Base-by-base conservation (phyloP, 2,329 filamentous ascomycete species). In the Pezicula carpinea region DNA sequence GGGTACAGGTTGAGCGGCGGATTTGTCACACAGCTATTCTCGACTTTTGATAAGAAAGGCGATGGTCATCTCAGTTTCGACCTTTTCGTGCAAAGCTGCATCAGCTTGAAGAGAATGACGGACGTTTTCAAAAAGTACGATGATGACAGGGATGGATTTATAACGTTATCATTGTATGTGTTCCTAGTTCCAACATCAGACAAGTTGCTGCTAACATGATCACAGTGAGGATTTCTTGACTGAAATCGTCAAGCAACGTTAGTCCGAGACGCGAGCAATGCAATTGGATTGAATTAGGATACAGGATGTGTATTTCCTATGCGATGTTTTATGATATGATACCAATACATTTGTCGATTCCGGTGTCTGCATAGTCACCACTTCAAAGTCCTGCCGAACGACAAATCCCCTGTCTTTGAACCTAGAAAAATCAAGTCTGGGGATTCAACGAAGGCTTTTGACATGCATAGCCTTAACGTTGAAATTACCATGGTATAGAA, bases 61-160 rank as follows among this genome's bases (percentile, higher is more conserved):
- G 76, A 81, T 62, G 83, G 84, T 32, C 76, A 78, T 59, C 89
- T 90, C 79, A 88, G 85, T 69, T 99, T 99, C 63, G 93, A 99
- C 70, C 70, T 99, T 43, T 99, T 99, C 62, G 93, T 99, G 51
- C 93, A 99, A 75, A 89, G 89, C 44, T 97, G 93, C 68, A 97
- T 99, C 64, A 90, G 83, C 59, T 75, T 99, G 61, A 96, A 97
- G 79, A 80, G 93, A 59, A 97, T 99, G 92, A 99, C 93, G 50
- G 93, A 99, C 67, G 90, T 96, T 22, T 99, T 99, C 67, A 99
- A 99, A 77, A 92, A 91, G 69, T 99, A 97, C 66, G 93, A 99
- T 59, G 88, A 95, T 61, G 93, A 99, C 67, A 81, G 93, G 35
- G 93, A 97, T 69, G 93, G 93, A 2, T 97, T 91, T 66, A 88